phyloP scores from a whole-genome alignment of 345 rosid genomes.

The Toxicodendron radicans region DNA sequence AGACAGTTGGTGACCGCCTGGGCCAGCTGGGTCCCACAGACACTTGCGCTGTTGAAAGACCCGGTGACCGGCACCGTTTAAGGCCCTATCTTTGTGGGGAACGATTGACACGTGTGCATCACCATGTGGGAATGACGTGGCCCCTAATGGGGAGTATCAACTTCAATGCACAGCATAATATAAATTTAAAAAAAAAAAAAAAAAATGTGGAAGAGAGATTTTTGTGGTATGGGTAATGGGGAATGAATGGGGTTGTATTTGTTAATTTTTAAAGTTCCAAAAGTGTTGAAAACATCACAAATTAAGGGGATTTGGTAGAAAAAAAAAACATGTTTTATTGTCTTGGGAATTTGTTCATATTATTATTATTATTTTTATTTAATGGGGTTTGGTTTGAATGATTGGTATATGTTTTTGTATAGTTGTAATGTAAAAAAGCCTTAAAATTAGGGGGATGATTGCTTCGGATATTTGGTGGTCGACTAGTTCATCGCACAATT shows the following conservation, averaged over 20 bases:
- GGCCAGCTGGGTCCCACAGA: conserved; percentile 32
- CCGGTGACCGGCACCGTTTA: conserved; percentile 55
- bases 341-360: neutral
- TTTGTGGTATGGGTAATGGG: neutral
- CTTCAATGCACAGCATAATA: neutral
- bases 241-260: neutral
- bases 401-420: too few species aligned
- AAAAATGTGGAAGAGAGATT: neutral
- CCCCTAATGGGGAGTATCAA: neutral
- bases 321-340: conserved; percentile 9
- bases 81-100: conserved; percentile 30
- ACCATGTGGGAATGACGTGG: conserved; percentile 50
- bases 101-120: conserved; percentile 36
- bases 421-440: conserved; percentile 10
- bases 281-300: neutral
- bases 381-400: conserved; percentile 14
- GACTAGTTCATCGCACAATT: too few species aligned
- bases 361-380: neutral
- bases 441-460: neutral
- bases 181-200: too few species aligned
- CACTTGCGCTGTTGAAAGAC: conserved; percentile 18
- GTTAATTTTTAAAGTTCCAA: neutral
- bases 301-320: conserved; percentile 23
- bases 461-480: neutral
- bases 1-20: conserved; percentile 34